Conservation (phyloP, 2,329 filamentous ascomycete species). For the Fusarium floridanum region DNA sequence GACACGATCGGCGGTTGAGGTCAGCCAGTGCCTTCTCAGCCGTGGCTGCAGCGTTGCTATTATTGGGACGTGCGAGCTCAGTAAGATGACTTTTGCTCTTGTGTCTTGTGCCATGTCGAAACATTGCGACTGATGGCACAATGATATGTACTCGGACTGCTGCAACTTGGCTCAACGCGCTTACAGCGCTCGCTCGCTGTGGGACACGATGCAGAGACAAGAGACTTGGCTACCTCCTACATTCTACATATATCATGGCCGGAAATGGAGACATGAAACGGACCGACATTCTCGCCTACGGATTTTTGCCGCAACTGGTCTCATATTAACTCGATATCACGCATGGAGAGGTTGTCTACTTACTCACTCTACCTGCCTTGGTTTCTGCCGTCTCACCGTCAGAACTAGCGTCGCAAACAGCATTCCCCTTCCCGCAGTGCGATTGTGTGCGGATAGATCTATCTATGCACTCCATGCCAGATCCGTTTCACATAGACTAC, state of each 20-base stretch:
- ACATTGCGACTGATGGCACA: slow-evolving; percentile 10
- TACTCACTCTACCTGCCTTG: neutral
- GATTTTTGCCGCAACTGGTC: slow-evolving; percentile 18
- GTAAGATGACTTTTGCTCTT: slow-evolving; percentile 5
- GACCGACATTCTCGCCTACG: slow-evolving; percentile 21
- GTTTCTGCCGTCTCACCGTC: neutral
- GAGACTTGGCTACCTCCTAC: slow-evolving; percentile 8
- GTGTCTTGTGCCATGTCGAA: slow-evolving; percentile 20
- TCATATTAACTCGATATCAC: slow-evolving; percentile 18
- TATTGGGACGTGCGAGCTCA: slow-evolving; percentile 23
- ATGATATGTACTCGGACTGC: neutral
- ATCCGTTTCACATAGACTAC: slow-evolving; percentile 15
- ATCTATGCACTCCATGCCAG: neutral
- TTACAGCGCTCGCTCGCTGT: neutral
- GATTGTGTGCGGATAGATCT: slow-evolving; percentile 5
- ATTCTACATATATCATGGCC: slow-evolving; percentile 7
- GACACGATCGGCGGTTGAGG: slow-evolving; percentile 29
- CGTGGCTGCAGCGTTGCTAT: slow-evolving; percentile 31
- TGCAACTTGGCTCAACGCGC: neutral
- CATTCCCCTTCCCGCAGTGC: neutral
- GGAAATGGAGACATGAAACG: slow-evolving; percentile 30
- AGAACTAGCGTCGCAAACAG: slow-evolving; percentile 6
- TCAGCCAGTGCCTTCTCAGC: slow-evolving; percentile 13
- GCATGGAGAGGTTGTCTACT: neutral
- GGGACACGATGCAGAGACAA: neutral